Evolutionary conservation across 345 rosid species (phyloP), one percentile per base, ranked within the genome.

Genomic region (Eucalyptus regnans): DNA sequence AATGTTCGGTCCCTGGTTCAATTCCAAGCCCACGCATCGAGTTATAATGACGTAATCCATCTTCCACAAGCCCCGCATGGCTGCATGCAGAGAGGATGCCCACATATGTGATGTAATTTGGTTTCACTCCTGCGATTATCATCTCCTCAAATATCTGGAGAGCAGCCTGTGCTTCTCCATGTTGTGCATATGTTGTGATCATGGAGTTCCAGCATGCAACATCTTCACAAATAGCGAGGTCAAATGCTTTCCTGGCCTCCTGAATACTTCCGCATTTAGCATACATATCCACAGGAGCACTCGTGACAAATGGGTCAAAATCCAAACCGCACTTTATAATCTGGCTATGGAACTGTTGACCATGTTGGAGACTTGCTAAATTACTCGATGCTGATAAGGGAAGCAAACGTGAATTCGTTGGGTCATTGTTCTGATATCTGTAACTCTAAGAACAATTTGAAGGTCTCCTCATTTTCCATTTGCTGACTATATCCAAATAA

Each of bases 31-130:
- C 84, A 49, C 89, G 89, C 97, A 97, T 97, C 54, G 90, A 91
- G 56, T 94, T 90, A 81, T 94, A 95, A 87, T 89, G 91, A 50
- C 46, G 71, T 76, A 94, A 90, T 84, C 97, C 97, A 51, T 91
- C 95, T 88, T 95, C 94, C 37, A 94, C 90, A 54, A 95, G 92
- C 80, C 97, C 97, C 89, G 94, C 94, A 91, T 96, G 99, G 91
- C 94, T 89, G 91, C 97, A 97, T 18, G 97, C 98, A 84, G 41
- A 37, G 41, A 37, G 41, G 41, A 37, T 37, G 41, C 41, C 41
- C 41, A 37, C 41, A 37, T 37, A 37, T 37, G 41, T 37, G 41
- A 37, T 37, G 41, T 37, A 37, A 37, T 37, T 37, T 4, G 41
- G 41, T 37, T 37, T 37, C 41, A 37, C 3, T 37, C 41, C 41